Conservation (phyloP, 2,329 filamentous ascomycete genomes). For the Fusarium poae region DNA sequence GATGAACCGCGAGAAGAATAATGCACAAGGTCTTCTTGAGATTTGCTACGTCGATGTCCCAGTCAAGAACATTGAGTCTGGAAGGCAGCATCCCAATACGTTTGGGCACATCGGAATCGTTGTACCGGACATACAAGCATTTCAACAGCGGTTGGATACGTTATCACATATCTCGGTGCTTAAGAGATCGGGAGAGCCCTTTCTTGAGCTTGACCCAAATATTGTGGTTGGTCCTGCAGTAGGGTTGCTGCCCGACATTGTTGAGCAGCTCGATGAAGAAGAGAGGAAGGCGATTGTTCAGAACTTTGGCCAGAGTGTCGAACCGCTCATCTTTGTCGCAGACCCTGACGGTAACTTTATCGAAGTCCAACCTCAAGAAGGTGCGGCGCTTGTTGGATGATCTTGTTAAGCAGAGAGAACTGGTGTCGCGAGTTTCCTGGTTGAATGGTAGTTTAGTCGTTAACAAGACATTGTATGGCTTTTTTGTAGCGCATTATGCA, state of each 20-base stretch:
- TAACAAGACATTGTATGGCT: background rate
- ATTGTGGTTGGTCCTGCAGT: constrained; percentile 4
- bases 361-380: constrained; percentile 15
- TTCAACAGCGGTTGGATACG: constrained; percentile 5
- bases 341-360: constrained; percentile 25
- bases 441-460: background rate
- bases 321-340: background rate
- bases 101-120: constrained; percentile 15
- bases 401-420: background rate
- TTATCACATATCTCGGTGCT: constrained; percentile 3
- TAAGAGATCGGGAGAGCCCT: constrained; percentile 5
- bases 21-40: constrained; percentile 13
- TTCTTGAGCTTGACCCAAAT: background rate
- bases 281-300: constrained; percentile 7
- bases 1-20: constrained; percentile 18
- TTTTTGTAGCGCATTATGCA: background rate
- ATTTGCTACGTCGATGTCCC: background rate
- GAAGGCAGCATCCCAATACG: background rate
- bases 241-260: background rate
- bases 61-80: background rate
- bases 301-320: background rate
- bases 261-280: constrained; percentile 1
- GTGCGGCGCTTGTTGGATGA: background rate
- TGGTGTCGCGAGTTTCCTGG: background rate
- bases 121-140: background rate